Base-by-base conservation (phyloP, 768 basidiomycete genomes). In the Sarcomyxa edulis region DNA sequence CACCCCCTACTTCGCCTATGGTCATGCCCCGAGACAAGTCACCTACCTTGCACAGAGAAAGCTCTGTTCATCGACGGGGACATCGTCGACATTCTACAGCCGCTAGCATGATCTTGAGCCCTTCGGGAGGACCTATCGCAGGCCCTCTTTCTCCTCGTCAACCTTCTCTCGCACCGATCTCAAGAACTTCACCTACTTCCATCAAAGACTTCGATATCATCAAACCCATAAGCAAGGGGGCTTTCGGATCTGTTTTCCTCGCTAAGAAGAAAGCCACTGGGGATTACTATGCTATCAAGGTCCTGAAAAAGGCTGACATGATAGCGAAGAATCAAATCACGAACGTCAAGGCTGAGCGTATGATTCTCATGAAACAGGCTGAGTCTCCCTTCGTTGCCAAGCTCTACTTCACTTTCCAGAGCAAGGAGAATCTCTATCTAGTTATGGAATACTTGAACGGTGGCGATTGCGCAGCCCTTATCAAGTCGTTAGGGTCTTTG, bases 251-350 rank as follows among this genome's bases (percentile, higher is more conserved):
- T 7, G 96, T 99, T 38, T 99, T 96, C 62, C 74, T 99, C 37
- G 90, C 96, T 29, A 98, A 95, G 71, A 99, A 99, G 76, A 94
- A 91, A 52, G 86, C 76, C 5, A 99, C 96, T 2, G 96, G 96
- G 37, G 96, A 98, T 62, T 98, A 97, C 62, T 99, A 85, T 64
- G 96, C 96, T 19, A 95, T 99, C 78, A 99, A 99, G 64, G 94
- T 98, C n/a, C 65, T 99, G 56, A 97, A 95, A 69, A 99, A 99
- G 69, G 91, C 93, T n/a, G 96, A 99, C 64, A 99, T 99, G 96
- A 98, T 99, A 59, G 90, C 96, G 27, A 99, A 99, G 76, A 99
- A 99, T 68, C 96, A 99, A 62, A 95, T 99, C 59, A 98, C 96
- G 34, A 99, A 98, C 57, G 96, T 99, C 60, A 98, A 98, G 65